phyloP scores from a whole-genome alignment of 2,329 filamentous ascomycete species.

The Triangularia verruculosa region DNA sequence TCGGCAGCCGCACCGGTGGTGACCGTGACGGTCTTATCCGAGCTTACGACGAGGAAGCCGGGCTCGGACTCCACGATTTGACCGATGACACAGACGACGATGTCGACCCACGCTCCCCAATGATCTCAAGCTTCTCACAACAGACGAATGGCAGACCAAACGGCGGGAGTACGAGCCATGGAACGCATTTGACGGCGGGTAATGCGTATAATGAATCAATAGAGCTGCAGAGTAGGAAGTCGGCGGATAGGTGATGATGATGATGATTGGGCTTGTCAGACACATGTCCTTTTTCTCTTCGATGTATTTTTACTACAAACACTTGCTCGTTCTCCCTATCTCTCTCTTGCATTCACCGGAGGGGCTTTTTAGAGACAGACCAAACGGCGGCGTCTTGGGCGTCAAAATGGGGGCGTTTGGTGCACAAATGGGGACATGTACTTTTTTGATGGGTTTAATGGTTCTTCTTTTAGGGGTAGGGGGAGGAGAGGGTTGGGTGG shows the following conservation, averaged over 20 bases:
- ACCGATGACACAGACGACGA: conserved; percentile 73
- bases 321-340: background rate
- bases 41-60: conserved; percentile 80
- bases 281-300: background rate
- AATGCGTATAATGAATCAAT: conserved; percentile 34
- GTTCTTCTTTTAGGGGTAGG: background rate
- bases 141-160: conserved; percentile 39
- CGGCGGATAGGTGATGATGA: conserved; percentile 32
- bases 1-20: conserved; percentile 60
- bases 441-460: background rate
- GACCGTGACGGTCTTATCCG: conserved; percentile 83
- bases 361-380: background rate
- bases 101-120: conserved; percentile 32
- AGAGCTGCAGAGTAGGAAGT: conserved; percentile 50
- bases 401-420: background rate
- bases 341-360: background rate
- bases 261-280: background rate
- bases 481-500: no score
- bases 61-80: conserved; percentile 75
- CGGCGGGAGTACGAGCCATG: conserved; percentile 24
- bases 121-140: conserved; percentile 35
- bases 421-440: background rate
- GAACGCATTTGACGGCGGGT: background rate
- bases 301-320: background rate
- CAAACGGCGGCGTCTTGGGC: background rate